phyloP scores from a whole-genome alignment of 768 basidiomycete species.

The Rhodotorula taiwanensis region DNA sequence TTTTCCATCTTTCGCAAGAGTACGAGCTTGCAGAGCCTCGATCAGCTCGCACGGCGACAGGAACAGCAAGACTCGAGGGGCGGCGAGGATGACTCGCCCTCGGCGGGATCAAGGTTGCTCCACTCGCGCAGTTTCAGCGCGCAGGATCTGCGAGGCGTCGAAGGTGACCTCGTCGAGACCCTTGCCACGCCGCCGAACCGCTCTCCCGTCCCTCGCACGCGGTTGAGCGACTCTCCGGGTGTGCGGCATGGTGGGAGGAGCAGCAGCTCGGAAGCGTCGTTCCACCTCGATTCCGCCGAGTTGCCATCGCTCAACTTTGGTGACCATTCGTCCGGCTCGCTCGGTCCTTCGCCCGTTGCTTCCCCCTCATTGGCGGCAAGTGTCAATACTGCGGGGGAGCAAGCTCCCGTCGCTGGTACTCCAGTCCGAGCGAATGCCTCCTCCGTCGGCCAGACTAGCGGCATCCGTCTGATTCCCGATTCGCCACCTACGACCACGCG shows the following conservation, averaged over 20 bases:
- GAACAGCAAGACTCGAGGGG: not conserved
- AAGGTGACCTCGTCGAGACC: conserved; percentile 14
- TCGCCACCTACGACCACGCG: conserved; percentile 17
- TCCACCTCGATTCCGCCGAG: conserved; percentile 20
- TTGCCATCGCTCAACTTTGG: conserved; percentile 30
- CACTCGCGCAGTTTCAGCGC: not conserved
- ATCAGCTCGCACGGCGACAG: not conserved
- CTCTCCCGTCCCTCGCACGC: not conserved
- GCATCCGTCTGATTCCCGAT: conserved; percentile 28
- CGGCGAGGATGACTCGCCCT: not conserved
- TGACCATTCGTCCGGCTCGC: conserved; percentile 22
- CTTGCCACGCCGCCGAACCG: conserved; percentile 17
- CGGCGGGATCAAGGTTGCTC: too few species aligned
- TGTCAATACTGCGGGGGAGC: too few species aligned
- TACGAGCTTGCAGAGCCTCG: conserved; percentile 1
- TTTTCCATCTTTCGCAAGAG: conserved; percentile 36
- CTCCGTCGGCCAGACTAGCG: not conserved
- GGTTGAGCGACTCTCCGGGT: not conserved
- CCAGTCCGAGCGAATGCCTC: too few species aligned
- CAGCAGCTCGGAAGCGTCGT: conserved; percentile 11
- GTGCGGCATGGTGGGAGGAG: not conserved
- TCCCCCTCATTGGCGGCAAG: too few species aligned
- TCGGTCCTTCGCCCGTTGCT: conserved; percentile 5
- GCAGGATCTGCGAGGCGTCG: not conserved
- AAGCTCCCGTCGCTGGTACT: too few species aligned